Conservation (phyloP, 306 rosid genomes). For the Vigna unguiculata region DNA sequence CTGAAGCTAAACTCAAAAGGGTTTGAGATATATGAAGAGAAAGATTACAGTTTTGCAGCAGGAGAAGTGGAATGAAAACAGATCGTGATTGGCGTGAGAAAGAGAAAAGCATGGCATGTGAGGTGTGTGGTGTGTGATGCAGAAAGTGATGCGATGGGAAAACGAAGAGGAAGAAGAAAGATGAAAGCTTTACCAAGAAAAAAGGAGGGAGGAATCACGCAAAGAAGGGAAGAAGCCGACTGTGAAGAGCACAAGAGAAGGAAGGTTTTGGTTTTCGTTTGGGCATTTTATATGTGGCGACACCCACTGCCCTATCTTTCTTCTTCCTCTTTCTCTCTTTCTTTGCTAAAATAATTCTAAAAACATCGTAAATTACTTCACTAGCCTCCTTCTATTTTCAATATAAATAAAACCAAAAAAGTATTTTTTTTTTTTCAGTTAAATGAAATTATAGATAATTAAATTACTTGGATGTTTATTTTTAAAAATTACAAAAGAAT, state of each 20-base stretch:
- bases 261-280: neutral
- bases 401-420: no score
- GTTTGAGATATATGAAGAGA: neutral
- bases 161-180: slow-evolving; percentile 1
- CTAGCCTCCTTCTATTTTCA: no score
- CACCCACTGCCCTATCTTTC: slow-evolving; percentile 30
- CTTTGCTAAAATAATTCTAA: no score
- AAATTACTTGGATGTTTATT: no score
- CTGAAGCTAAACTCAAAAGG: neutral
- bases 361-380: no score
- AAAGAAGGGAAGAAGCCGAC: slow-evolving; percentile 5
- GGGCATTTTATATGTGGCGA: slow-evolving; percentile 27
- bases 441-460: no score
- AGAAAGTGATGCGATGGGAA: neutral
- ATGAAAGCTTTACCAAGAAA: neutral
- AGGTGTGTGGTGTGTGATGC: neutral
- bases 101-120: neutral
- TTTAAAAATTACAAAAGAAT: no score
- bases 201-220: neutral
- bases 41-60: neutral
- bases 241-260: neutral
- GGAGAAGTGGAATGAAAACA: neutral
- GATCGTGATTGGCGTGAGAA: slow-evolving; percentile 28
- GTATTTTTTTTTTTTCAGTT: no score
- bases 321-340: neutral